A percentile compares a stretch with the other conserved stretches of the same genome.
Conservation (phyloP, 768 basidiomycete species). For the Rhizopogon salebrosus region DNA sequence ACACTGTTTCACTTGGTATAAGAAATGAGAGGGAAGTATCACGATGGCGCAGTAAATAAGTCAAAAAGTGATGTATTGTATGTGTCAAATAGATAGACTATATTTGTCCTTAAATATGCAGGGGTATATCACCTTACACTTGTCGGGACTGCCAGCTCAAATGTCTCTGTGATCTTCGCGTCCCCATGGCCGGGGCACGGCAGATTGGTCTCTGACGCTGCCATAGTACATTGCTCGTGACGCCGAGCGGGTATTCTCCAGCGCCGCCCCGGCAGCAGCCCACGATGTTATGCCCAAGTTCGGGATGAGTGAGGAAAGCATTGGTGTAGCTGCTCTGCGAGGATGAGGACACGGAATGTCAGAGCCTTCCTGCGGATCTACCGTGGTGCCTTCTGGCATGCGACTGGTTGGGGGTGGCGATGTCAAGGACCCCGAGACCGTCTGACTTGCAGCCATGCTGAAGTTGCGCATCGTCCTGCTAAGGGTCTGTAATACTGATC, state of each 20-base stretch:
- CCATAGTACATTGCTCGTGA: background rate
- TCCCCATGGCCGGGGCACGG: conserved; percentile 20
- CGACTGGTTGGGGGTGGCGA: conserved; percentile 5
- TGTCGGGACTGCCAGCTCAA: conserved; percentile 3
- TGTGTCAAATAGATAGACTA: background rate
- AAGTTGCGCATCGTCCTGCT: conserved; percentile 52
- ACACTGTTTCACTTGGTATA: background rate
- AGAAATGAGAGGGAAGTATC: background rate
- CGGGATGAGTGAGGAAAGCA: conserved; percentile 25
- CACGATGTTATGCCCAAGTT: conserved; percentile 25
- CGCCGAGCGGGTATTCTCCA: conserved; percentile 8
- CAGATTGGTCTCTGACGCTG: conserved; percentile 13
- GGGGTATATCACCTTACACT: background rate
- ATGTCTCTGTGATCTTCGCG: conserved; percentile 21
- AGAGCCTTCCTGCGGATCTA: conserved; percentile 1
- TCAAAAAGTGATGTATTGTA: background rate
- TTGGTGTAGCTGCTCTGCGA: conserved; percentile 17
- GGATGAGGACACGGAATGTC: conserved; percentile 15
- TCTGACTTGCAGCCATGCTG: conserved; percentile 27
- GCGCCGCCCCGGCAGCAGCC: conserved; percentile 22
- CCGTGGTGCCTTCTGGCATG: conserved; percentile 1
- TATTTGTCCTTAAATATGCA: background rate
- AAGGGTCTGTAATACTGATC: conserved; percentile 49
- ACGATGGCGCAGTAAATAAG: background rate
- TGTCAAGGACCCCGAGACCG: conserved; percentile 19